A percentile compares a stretch with the other conserved stretches of the same genome.
These are phyloP conservation scores for Ustilago tritici DNA, from an alignment of 1,284 basidiomycete species.

Conservation along the genomic window DNA sequence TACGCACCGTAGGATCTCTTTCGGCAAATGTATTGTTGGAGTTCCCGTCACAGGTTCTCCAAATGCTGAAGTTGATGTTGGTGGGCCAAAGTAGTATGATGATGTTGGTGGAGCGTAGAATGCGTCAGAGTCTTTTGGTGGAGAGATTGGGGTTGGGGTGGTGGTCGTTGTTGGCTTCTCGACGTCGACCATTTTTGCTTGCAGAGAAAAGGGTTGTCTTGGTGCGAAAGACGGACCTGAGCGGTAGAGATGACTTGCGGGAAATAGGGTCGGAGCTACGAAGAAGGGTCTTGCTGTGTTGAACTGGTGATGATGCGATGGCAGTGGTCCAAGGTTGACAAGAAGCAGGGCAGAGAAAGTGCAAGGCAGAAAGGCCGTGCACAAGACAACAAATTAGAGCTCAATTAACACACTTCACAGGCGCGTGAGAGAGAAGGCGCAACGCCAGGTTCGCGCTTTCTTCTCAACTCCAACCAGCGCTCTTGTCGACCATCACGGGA, in stretches of 20 bases:
- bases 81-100: slow-evolving; percentile 60
- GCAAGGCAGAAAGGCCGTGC: background rate
- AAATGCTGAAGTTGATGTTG: slow-evolving; percentile 74
- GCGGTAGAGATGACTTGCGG: no score
- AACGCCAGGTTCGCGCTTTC: no score
- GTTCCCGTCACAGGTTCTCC: slow-evolving; percentile 81
- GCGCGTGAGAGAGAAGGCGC: background rate
- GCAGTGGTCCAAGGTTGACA: background rate
- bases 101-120: slow-evolving; percentile 21
- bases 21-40: slow-evolving; percentile 83
- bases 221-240: no score
- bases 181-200: background rate
- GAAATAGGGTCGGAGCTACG: no score
- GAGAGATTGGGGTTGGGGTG: background rate
- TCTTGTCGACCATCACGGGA: no score
- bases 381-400: background rate
- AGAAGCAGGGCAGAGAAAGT: background rate
- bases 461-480: no score
- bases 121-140: background rate
- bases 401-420: background rate
- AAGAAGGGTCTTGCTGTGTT: no score
- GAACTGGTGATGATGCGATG: background rate
- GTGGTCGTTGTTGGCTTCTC: slow-evolving; percentile 1
- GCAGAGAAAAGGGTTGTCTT: no score
- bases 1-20: slow-evolving; percentile 77